A percentile compares a stretch with the other conserved stretches of the same genome.
Conservation (phyloP, 331 rosid species). For the Prunus yedoensis region DNA sequence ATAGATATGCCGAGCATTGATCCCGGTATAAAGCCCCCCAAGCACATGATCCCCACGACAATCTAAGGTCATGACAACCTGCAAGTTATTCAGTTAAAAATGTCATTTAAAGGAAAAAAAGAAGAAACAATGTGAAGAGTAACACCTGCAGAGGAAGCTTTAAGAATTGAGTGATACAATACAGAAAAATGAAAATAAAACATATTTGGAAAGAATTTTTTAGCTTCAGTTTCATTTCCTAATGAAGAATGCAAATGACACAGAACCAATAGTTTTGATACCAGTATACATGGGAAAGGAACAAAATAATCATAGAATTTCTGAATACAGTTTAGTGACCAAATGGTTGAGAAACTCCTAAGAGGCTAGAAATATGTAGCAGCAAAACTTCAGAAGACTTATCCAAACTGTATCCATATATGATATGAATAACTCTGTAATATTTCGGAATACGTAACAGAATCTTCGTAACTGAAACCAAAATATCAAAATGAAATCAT, state of each 20-base stretch:
- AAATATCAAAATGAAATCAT: neutral
- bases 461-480: neutral
- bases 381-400: neutral
- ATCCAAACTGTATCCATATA: neutral
- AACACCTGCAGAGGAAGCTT: neutral
- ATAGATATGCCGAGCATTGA: constrained; percentile 68
- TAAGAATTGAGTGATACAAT: neutral
- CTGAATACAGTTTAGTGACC: neutral
- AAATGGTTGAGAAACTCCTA: neutral
- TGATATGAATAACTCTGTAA: neutral
- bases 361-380: neutral
- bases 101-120: neutral
- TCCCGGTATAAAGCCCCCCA: constrained; percentile 77
- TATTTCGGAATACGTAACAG: neutral
- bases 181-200: neutral
- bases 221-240: neutral
- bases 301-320: neutral
- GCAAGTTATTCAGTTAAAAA: neutral
- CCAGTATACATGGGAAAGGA: neutral
- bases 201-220: neutral
- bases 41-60: constrained; percentile 60
- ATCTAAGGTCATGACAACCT: constrained; percentile 91
- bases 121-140: neutral
- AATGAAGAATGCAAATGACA: neutral
- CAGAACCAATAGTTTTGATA: neutral